Conservation (phyloP, 2,329 filamentous ascomycete genomes). For the Celoporthe dispersa region DNA sequence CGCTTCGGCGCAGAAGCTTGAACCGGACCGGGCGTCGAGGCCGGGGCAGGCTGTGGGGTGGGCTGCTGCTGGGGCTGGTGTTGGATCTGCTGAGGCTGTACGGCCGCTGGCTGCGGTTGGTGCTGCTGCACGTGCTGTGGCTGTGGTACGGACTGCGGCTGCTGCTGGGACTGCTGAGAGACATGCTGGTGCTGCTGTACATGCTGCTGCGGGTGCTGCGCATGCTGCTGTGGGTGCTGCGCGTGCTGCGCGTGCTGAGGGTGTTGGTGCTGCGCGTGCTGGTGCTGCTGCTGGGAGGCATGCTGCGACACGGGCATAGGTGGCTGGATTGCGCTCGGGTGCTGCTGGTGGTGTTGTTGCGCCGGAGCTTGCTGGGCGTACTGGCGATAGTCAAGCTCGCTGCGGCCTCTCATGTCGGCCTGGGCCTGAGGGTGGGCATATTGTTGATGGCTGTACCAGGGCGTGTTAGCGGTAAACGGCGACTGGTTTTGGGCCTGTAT, state of each 20-base stretch:
- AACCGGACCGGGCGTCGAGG: conserved; percentile 33
- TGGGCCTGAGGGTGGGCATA: conserved; percentile 45
- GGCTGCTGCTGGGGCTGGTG: conserved; percentile 38
- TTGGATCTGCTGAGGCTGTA: conserved; percentile 30
- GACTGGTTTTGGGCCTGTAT: conserved; percentile 35
- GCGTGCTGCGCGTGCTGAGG: conserved; percentile 32
- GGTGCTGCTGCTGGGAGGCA: conserved; percentile 26
- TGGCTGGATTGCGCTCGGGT: conserved; percentile 28
- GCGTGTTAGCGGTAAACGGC: conserved; percentile 41
- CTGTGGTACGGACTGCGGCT: conserved; percentile 42
- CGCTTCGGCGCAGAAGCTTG: conserved; percentile 28
- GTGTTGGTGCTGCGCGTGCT: conserved; percentile 29
- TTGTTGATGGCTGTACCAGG: conserved; percentile 50
- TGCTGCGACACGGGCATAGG: conserved; percentile 31
- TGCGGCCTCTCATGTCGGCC: conserved; percentile 32
- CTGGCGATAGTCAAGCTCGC: conserved; percentile 34
- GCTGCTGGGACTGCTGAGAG: conserved; percentile 39
- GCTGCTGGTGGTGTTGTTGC: conserved; percentile 35
- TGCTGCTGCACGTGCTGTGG: conserved; percentile 38
- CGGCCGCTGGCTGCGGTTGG: conserved; percentile 30
- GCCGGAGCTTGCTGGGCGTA: conserved; percentile 18
- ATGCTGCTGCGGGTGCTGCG: conserved; percentile 38
- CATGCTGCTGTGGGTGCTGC: conserved; percentile 36
- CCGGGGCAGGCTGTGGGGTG: conserved; percentile 35
- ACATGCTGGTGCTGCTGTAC: conserved; percentile 41